Evolutionary conservation across 1,284 basidiomycete genomes (phyloP), one percentile per base, ranked within the genome.

Genomic region (Cutaneotrichosporon sp.): DNA sequence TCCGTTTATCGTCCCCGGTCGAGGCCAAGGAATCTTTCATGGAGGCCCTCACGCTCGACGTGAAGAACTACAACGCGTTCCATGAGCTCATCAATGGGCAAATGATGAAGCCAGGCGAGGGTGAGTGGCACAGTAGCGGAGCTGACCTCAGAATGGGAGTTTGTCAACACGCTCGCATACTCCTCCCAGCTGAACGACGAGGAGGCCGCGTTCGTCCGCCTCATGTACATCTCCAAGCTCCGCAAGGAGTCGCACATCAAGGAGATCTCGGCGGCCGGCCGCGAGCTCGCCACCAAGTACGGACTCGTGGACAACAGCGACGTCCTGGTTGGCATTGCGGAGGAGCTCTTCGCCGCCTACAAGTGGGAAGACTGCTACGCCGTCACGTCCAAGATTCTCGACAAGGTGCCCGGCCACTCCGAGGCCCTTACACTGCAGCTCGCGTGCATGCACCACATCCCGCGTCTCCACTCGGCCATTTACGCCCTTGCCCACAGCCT

Each of bases 61-160:
- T 99, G 27, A 97, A 97, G 78, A 98, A 95, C 77, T 99, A 94
- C 74, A 97, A 99, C 68, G 90, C 93, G 1, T 99, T 97, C 72
- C 87, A 90, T 58, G 90, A 95, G 65, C 84, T 99, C 7, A 83
- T 98, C 22, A 89, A 88, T 43, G 91, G 93, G 2, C 90, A 95
- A 74, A 94, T 97, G 91, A 90, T 97, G 89, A 87, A 89, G 16
- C 86, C 88, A 0, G 87, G 92, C 63, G 95, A 97, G 86, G 93
- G 93, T 92, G 60, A 52, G 82, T 74, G 20, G 31, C 18, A 22
- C 24, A 11, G n/a, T 1, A 5, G 5, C 14, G 10, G 1, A 20
- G 33, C 45, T 58, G 51, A 46, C 38, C 33, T 54, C 72, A 95
- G 95, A 98, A 80, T 99, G 97, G 97, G 89, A 91, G 62, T 95